Evolutionary conservation across 305 asterid genomes (phyloP).

Genomic region (Fraxinus angustifolia): DNA sequence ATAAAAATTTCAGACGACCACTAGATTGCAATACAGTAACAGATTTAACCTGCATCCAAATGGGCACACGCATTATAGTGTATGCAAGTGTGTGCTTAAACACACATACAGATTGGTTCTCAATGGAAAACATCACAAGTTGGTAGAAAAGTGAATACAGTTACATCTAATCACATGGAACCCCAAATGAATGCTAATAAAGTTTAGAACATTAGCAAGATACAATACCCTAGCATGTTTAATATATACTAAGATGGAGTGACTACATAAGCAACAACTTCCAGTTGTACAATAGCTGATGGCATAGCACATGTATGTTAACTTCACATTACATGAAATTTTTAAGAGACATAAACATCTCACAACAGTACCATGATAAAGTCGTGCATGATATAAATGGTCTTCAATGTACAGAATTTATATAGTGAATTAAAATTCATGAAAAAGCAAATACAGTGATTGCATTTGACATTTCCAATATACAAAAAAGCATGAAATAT

Average conservation of each 20-base stretch:
- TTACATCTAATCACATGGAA: background rate
- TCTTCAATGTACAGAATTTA: background rate
- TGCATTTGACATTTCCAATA: conserved; percentile 4
- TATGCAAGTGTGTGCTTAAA: background rate
- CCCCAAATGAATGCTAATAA: background rate
- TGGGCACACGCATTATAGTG: background rate
- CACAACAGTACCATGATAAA: background rate
- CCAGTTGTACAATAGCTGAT: background rate
- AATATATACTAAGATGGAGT: background rate
- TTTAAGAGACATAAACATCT: background rate
- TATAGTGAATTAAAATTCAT: background rate
- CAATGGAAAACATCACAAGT: background rate
- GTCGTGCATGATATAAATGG: conserved; percentile 12
- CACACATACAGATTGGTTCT: background rate
- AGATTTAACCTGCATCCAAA: background rate
- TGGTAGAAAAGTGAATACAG: background rate
- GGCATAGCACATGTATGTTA: background rate
- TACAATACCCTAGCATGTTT: background rate
- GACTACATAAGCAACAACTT: background rate
- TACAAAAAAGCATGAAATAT: background rate
- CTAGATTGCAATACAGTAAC: background rate
- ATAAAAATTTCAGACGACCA: background rate
- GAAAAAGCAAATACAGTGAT: background rate
- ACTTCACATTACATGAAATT: background rate
- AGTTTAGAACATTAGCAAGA: background rate